These are phyloP conservation scores for Alternaria triticina DNA, from an alignment of 2,329 filamentous ascomycete species.

Conservation along the genomic window DNA sequence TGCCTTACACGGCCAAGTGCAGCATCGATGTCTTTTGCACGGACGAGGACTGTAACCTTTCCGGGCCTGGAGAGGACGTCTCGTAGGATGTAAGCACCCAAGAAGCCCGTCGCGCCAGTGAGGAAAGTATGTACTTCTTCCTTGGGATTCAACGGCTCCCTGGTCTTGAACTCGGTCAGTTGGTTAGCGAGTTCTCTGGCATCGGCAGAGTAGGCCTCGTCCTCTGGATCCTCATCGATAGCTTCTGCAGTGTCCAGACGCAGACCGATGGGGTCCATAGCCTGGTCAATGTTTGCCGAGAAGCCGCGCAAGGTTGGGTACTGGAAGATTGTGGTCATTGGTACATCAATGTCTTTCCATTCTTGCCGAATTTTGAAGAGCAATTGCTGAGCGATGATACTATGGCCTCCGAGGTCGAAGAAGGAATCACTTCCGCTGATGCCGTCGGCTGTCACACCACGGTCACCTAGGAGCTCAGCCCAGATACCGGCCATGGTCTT, in stretches of 20 bases:
- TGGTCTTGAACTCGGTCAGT: slow-evolving; percentile 51
- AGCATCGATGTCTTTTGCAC: slow-evolving; percentile 66
- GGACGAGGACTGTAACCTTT: slow-evolving; percentile 77
- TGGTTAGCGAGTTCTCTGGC: slow-evolving; percentile 58
- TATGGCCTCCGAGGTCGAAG: slow-evolving; percentile 82
- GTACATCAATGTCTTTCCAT: slow-evolving; percentile 68
- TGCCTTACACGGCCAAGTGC: slow-evolving; percentile 70
- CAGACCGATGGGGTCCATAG: slow-evolving; percentile 57
- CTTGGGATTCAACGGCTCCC: slow-evolving; percentile 50
- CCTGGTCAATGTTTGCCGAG: slow-evolving; percentile 59
- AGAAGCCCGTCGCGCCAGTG: slow-evolving; percentile 88
- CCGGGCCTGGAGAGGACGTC: slow-evolving; percentile 72
- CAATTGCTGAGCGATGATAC: slow-evolving; percentile 80
- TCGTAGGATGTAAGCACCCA: slow-evolving; percentile 79
- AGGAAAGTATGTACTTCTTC: slow-evolving; percentile 71
- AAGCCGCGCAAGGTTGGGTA: slow-evolving; percentile 68
- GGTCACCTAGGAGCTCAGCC: slow-evolving; percentile 68
- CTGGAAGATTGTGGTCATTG: slow-evolving; percentile 74
- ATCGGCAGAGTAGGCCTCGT: slow-evolving; percentile 61
- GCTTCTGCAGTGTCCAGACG: slow-evolving; percentile 50
- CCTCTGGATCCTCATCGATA: slow-evolving; percentile 55
- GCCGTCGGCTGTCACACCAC: slow-evolving; percentile 69
- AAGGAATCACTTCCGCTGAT: slow-evolving; percentile 70
- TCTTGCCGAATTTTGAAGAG: slow-evolving; percentile 72
- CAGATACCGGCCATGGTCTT: slow-evolving; percentile 73